phyloP scores from a whole-genome alignment of 345 rosid genomes.

The Fremontodendron californicum region DNA sequence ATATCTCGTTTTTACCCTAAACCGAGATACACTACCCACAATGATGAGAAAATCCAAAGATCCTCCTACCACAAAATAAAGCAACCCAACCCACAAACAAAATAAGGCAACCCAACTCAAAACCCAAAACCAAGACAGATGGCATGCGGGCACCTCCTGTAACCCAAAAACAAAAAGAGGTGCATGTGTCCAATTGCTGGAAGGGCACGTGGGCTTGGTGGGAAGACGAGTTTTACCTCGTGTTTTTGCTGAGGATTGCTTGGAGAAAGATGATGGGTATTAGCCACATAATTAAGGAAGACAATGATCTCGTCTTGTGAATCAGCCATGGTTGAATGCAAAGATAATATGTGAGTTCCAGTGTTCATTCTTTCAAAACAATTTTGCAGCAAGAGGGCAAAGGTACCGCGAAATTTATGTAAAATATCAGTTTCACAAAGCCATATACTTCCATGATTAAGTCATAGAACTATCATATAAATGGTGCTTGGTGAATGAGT shows the following conservation, averaged over 20 bases:
- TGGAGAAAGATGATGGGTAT: conserved; percentile 21
- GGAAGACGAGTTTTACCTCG: conserved; percentile 31
- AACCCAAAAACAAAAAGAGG: conserved; percentile 43
- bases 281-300: conserved; percentile 19
- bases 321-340: conserved; percentile 20
- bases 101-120: too few species aligned
- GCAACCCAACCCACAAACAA: too few species aligned
- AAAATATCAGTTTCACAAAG: background rate
- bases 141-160: too few species aligned
- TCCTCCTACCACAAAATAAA: too few species aligned
- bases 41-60: too few species aligned
- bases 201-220: conserved; percentile 53
- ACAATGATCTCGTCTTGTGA: conserved; percentile 15
- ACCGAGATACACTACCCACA: too few species aligned
- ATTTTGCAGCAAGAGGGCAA: background rate
- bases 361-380: background rate
- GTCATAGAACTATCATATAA: too few species aligned
- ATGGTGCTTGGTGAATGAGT: background rate
- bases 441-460: background rate
- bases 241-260: conserved; percentile 14
- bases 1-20: too few species aligned
- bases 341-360: background rate
- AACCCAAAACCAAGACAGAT: too few species aligned
- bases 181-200: conserved; percentile 75
- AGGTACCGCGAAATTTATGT: background rate